These are phyloP conservation scores for Bipolaris zeicola DNA, from an alignment of 2,329 filamentous ascomycete genomes.

Conservation along the genomic window DNA sequence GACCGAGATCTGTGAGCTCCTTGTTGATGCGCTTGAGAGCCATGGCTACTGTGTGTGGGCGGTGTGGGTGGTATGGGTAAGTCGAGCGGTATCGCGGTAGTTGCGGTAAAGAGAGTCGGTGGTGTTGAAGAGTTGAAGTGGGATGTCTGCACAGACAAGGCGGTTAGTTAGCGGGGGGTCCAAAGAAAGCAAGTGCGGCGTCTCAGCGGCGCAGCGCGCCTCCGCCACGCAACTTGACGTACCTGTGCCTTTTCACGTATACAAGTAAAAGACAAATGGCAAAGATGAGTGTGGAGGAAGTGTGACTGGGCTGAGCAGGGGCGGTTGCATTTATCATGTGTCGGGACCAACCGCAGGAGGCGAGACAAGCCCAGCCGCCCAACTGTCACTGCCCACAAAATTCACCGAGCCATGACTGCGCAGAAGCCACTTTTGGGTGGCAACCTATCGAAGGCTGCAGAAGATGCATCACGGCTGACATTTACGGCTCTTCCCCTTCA, in stretches of 20 bases:
- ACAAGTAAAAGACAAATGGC: conserved; percentile 10
- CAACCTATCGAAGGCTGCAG: conserved; percentile 38
- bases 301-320: conserved; percentile 18
- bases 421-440: conserved; percentile 31
- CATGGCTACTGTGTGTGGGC: conserved; percentile 58
- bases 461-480: conserved; percentile 31
- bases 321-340: conserved; percentile 33
- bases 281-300: conserved; percentile 7
- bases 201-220: conserved; percentile 40
- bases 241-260: conserved; percentile 21
- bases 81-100: conserved; percentile 15
- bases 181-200: conserved; percentile 42
- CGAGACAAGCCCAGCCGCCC: conserved; percentile 28
- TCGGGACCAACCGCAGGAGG: conserved; percentile 23
- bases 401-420: conserved; percentile 37
- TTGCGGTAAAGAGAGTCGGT: conserved; percentile 31
- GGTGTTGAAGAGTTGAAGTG: conserved; percentile 44
- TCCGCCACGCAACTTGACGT: conserved; percentile 27
- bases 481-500: conserved; percentile 19
- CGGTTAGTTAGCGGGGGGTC: conserved; percentile 39
- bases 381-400: conserved; percentile 27
- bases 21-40: conserved; percentile 95
- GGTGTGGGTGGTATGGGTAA: conserved; percentile 18
- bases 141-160: conserved; percentile 38
- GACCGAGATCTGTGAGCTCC: conserved; percentile 87